A percentile compares a stretch with the other conserved stretches of the same genome.
Evolutionary conservation across 2,329 filamentous ascomycete species (phyloP).

Genomic region (Pyrenophora seminiperda): DNA sequence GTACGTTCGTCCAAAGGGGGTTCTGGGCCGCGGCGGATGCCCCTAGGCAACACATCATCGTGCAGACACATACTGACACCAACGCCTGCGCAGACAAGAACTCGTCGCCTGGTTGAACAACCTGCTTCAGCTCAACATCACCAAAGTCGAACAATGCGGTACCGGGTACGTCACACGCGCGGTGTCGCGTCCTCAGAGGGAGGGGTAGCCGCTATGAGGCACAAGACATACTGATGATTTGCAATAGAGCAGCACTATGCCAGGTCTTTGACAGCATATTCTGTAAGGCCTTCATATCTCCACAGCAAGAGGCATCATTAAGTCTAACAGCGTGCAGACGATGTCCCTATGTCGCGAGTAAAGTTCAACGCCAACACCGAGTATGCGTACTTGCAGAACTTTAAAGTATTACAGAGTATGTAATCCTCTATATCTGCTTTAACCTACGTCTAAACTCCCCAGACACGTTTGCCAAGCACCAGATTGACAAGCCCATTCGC

Average conservation of each 20-base stretch:
- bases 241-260: constrained; percentile 82
- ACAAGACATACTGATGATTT: constrained; percentile 25
- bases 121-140: constrained; percentile 96
- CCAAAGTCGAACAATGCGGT: constrained; percentile 97
- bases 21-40: constrained; percentile 3
- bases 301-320: not conserved
- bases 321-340: constrained; percentile 56
- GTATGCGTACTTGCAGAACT: constrained; percentile 97
- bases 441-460: constrained; percentile 12
- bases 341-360: constrained; percentile 92
- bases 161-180: constrained; percentile 74
- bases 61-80: constrained; percentile 24
- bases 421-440: too few species aligned
- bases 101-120: constrained; percentile 96
- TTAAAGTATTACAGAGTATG: constrained; percentile 95
- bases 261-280: constrained; percentile 99
- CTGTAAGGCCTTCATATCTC: constrained; percentile 55
- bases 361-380: constrained; percentile 98
- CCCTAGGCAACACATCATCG: constrained; percentile 16
- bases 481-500: constrained; percentile 86
- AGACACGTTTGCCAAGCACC: constrained; percentile 85
- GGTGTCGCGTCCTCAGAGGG: not conserved
- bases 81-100: constrained; percentile 75
- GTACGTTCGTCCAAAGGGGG: constrained; percentile 45
- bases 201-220: constrained; percentile 13